Conservation (phyloP, 345 rosid species). For the Populus simonii region DNA sequence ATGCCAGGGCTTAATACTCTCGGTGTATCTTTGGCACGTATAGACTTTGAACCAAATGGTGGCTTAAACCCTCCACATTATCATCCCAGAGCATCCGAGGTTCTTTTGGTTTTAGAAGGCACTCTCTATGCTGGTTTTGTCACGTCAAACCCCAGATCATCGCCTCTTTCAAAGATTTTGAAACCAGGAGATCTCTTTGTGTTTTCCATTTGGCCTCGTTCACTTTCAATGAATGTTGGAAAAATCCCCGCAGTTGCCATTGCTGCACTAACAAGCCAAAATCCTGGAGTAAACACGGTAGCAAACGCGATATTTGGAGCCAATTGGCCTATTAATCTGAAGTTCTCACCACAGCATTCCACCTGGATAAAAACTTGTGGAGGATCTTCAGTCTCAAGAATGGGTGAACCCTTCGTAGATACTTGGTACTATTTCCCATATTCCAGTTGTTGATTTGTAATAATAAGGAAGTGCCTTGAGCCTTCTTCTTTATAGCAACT, state of each 20-base stretch:
- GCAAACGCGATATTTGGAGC: slow-evolving; percentile 15
- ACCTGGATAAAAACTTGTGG: slow-evolving; percentile 3
- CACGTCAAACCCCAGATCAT: slow-evolving; percentile 12
- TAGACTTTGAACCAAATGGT: slow-evolving; percentile 17
- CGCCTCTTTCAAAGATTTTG: slow-evolving; percentile 9
- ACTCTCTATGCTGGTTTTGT: slow-evolving; percentile 9
- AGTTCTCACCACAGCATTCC: slow-evolving; percentile 18
- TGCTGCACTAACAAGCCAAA: slow-evolving; percentile 17
- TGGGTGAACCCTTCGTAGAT: background rate
- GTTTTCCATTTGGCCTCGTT: slow-evolving; percentile 20
- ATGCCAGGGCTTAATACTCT: slow-evolving; percentile 18
- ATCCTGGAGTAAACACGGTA: slow-evolving; percentile 14
- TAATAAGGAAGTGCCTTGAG: background rate
- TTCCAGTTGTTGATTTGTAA: background rate
- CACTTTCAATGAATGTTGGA: slow-evolving; percentile 7
- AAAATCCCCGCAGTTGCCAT: slow-evolving; percentile 11
- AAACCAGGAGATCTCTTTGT: slow-evolving; percentile 17
- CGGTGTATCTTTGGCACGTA: slow-evolving; percentile 7
- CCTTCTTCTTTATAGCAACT: background rate
- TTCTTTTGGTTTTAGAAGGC: slow-evolving; percentile 9
- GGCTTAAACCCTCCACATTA: slow-evolving; percentile 19
- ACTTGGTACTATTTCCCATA: background rate
- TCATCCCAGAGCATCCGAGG: slow-evolving; percentile 21
- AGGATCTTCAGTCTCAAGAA: background rate
- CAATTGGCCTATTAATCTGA: background rate